Evolutionary conservation across 768 basidiomycete species (phyloP), one percentile per base, ranked within the genome.

Genomic region (Gymnopilus dilepis): DNA sequence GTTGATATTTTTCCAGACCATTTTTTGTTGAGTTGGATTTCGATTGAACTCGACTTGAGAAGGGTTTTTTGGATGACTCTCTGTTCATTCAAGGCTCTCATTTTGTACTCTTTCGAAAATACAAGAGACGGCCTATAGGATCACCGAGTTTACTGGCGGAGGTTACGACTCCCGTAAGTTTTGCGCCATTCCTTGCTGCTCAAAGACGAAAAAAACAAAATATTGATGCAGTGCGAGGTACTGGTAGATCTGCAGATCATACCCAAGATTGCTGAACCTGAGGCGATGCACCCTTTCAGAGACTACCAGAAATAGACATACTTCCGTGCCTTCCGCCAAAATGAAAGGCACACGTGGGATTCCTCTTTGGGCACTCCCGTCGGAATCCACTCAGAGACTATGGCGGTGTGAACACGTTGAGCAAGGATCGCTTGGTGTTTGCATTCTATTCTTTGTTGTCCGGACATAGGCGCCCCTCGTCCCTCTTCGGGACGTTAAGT

Each of bases 1-100:
- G 72, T 88, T 82, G 76, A 90, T 81, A 77, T 89, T 88, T 73
- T 79, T 88, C 86, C 87, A 88, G 72, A 72, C 72, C 82, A 84
- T 84, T 62, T 76, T 75, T 61, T 64, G 65, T 60, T 59, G 37
- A 42, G 52, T 55, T 57, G 61, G 61, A 60, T 61, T 56, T 42
- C 33, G 61, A 56, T 38, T 45, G 56, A 59, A 59, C 28, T 61
- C 17, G 58, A 59, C 33, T 56, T 60, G 48, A 52, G 62, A 45
- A 58, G 62, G 61, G 65, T 59, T 56, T 62, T 67, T 62, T 54
- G 55, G 53, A 52, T 63, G 67, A 11, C 45, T 24, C 65, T 50
- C 48, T 28, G n/a, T 19, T 53, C 40, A 43, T 63, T 65, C 62
- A 0, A 45, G 41, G 40, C 26, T 45, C 61, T 65, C 55, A 64